Percentiles rank a stretch among this genome's conserved stretches.
Evolutionary conservation across 2,329 filamentous ascomycete species (phyloP).

Genomic region (Zasmidium citrigriseum): DNA sequence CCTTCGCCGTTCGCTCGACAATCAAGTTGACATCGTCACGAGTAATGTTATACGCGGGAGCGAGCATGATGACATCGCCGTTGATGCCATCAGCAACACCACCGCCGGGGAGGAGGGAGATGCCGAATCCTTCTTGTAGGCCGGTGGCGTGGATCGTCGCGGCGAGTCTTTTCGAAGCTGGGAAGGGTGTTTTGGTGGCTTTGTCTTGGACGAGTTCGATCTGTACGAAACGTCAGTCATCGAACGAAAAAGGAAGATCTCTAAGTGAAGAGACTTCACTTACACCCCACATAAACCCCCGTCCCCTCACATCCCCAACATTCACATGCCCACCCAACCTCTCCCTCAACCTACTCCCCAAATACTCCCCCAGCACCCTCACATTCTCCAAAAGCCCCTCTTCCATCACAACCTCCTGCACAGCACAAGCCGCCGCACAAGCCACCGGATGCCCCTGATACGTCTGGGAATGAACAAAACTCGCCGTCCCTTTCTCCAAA

Average conservation of each 20-base stretch:
- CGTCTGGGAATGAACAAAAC: constrained; percentile 60
- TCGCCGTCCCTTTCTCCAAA: constrained; percentile 37
- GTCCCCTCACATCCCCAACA: constrained; percentile 61
- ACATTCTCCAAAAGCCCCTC: constrained; percentile 57
- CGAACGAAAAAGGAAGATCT: too few relatives aligned
- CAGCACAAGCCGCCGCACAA: constrained; percentile 64
- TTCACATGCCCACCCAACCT: constrained; percentile 45
- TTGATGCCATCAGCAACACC: constrained; percentile 58
- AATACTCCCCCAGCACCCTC: constrained; percentile 51
- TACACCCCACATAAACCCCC: constrained; percentile 54
- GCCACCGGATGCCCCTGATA: constrained; percentile 56
- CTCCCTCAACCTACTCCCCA: constrained; percentile 46
- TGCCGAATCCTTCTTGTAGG: constrained; percentile 41
- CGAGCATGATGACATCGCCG: constrained; percentile 64
- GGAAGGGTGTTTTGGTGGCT: constrained; percentile 53
- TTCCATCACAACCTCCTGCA: constrained; percentile 58
- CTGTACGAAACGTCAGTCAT: constrained; percentile 35
- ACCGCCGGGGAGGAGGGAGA: constrained; percentile 62
- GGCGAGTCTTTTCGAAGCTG: constrained; percentile 45
- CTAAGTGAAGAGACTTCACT: constrained; percentile 2
- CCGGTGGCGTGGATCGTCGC: constrained; percentile 45
- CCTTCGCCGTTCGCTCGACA: constrained; percentile 48
- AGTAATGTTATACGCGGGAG: constrained; percentile 66
- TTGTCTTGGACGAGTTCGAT: constrained; percentile 60
- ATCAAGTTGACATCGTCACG: constrained; percentile 57